Evolutionary conservation across 2,329 filamentous ascomycete species (phyloP), one percentile per base, ranked within the genome.

Genomic region (Colletotrichum tanaceti): DNA sequence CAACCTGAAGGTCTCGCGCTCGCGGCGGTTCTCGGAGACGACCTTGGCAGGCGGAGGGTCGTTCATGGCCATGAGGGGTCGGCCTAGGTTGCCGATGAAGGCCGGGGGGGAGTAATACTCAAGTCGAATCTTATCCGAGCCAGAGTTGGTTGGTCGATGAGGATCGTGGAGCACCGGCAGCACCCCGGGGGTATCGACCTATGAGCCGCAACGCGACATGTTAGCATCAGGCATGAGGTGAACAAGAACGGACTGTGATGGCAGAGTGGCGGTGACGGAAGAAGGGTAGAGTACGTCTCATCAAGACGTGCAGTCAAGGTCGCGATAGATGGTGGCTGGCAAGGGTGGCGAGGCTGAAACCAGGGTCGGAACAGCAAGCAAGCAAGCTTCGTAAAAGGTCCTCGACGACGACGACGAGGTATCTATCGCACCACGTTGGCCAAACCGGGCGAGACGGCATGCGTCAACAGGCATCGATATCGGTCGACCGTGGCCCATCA

Each of bases 1-100:
- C 14, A 6, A 58, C 75, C 72, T 76, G 59, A 75, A 77, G 0
- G 76, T 77, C 71, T 77, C 75, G 4, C 76, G 72, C 52, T 77
- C 76, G 22, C 75, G 73, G 20, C 69, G 72, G 6, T 71, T 67
- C 62, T 77, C 75, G 18, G 71, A 10, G 16, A 58, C 60, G 35
- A 24, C 14, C 38, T 35, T 39, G 47, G 13, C 35, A 11, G 50
- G 18, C n/a, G 50, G 43, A 32, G 43, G 39, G 2, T 22, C 43
- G 9, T 4, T 4, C 65, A 68, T 68, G 59, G 13, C 28, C 20
- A 5, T n/a, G 32, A 39, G 24, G 24, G 28, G 14, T 11, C 11
- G 14, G 13, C 20, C 6, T 24, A 6, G n/a, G 24, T 7, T 49
- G n/a, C 4, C 32, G 32, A 14, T 32, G 11, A 24, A 14, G 22